Evolutionary conservation across 345 rosid species (phyloP).

Genomic region (Arabidopsis arenosa): DNA sequence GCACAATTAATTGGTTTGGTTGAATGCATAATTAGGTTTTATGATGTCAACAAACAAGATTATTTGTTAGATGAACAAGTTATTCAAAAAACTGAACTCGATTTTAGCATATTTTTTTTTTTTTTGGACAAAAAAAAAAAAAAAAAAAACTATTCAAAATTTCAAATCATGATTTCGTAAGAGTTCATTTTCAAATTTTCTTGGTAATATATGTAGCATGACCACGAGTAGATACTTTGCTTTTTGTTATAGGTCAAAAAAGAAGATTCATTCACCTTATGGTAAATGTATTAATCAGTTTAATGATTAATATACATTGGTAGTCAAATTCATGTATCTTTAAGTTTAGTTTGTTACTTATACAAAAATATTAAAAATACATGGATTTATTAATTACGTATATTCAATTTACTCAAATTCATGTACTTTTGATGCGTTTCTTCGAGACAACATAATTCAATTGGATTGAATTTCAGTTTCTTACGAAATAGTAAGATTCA

Average conservation of each 20-base stretch:
- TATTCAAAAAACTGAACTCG: background rate
- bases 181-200: background rate
- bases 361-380: background rate
- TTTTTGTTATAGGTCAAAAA: background rate
- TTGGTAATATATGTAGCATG: background rate
- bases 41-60: too few species aligned
- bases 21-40: too few species aligned
- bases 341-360: background rate
- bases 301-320: background rate
- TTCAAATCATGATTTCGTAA: background rate
- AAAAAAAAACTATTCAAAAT: too few species aligned
- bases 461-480: background rate
- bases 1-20: too few species aligned
- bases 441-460: background rate
- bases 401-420: background rate
- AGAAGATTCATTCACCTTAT: background rate
- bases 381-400: background rate
- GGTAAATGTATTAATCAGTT: background rate
- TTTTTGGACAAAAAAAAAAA: too few species aligned
- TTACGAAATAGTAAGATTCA: background rate
- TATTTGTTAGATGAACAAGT: background rate
- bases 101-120: too few species aligned
- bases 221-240: background rate
- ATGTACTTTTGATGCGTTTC: background rate
- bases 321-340: background rate